Evolutionary conservation across 495 filamentous ascomycete genomes (phyloP), one percentile per base, ranked within the genome.

Genomic region (Copromyces sp.): DNA sequence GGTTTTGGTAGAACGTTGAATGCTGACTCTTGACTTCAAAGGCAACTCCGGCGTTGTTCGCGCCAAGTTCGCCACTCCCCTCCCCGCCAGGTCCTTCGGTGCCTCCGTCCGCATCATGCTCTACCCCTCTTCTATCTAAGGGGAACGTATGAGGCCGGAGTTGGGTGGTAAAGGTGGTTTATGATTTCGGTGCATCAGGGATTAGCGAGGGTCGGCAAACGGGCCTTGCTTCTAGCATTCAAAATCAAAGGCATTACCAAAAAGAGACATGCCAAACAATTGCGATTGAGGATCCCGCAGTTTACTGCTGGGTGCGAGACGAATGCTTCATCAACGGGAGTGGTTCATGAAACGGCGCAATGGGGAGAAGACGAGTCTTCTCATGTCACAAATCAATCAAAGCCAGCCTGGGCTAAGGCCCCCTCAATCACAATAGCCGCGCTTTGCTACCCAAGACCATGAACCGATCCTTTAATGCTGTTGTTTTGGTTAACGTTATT

Each of bases 61-160:
- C 82, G 94, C 95, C 81, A 93, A 96, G 85, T 99, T 99, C 90
- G 88, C 91, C 82, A 86, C 87, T 85, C 97, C 97, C 84, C 93
- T 98, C 78, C 95, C 96, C 77, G 89, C 95, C 73, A 93, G 92
- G 86, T 92, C 93, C 81, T 97, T 99, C 87, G 95, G 96, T 84
- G 95, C 94, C 78, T 93, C 93, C 78, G 92, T 98, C 84, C 90
- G 96, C 83, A 90, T 99, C 83, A 98, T 99, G 95, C 90, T 99
- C 83, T 99, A 98, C 89, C 95, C 95, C 85, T 98, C 92, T 76
- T 84, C 86, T 81, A 88, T 88, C 84, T 88, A 88, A 83, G 74
- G 74, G 71, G 73, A 70, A 75, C 81, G 78, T 78, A 78, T 80
- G 70, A 77, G 80, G 82, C 79, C 80, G 84, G 84, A 84, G 84